Evolutionary conservation across 768 basidiomycete genomes (phyloP), one percentile per base, ranked within the genome.

Genomic region (Rhodotorula paludigena): DNA sequence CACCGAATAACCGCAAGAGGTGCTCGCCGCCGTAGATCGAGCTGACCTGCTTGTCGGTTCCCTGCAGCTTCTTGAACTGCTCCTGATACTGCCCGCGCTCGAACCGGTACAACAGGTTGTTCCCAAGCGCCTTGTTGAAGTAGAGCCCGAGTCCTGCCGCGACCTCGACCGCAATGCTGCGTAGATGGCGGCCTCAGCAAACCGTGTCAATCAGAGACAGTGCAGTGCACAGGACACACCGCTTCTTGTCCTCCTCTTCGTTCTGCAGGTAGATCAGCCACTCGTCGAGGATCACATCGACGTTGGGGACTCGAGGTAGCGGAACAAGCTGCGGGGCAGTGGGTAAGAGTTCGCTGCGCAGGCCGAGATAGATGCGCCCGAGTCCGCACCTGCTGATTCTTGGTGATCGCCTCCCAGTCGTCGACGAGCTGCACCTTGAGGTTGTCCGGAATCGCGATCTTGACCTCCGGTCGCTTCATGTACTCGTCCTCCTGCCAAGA

Each of bases 391-490:
- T 92, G 89, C 73, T 86, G 86, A 77, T 92, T 89, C 81, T 96
- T 97, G 60, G 96, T 98, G 45, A 98, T 86, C 9, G 87, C 85
- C 79, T 98, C 94, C 96, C 96, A 99, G 73, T 98, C 96, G 75
- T 98, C 92, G 4, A 98, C 92, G 44, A 99, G 82, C 54, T 88
- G 82, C 38, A 86, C 83, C 78, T 96, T 97, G 69, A 98, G 82
- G n/a, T 84, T 78, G 74, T 97, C 96, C 0, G 94, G 96, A 9
- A 96, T 86, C 65, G 82, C 84, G 57, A 99, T 82, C 80, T 90
- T 91, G 83, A 98, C 86, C 75, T 98, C 93, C 1, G 90, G 88
- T 72, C 88, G 86, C 77, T 85, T 86, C 76, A 81, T 81, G 67
- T 81, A 84, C 35, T 94, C 92, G 59, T 90, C 89, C 84, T 92